Base-by-base conservation (phyloP, 2,329 filamentous ascomycete species). In the Emergomyces pasteurianus region DNA sequence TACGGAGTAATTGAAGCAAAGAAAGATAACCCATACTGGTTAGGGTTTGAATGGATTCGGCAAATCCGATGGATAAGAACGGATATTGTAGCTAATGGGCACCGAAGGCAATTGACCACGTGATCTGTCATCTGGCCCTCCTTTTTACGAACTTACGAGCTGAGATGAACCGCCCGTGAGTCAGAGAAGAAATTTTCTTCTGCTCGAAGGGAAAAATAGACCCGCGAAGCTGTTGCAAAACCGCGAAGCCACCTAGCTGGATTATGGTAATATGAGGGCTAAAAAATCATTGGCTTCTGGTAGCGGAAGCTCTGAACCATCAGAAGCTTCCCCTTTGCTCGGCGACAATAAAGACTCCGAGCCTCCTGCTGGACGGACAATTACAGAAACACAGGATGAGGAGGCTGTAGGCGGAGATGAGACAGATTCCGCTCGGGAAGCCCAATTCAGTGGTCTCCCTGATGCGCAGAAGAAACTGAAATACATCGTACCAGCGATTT, bases 401-500 rank as follows among this genome's bases (percentile, higher is more conserved):
- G 66, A 67, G 42, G 58, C 49, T 26, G 36, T n/a, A 26, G 58
- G 74, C 75, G 65, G 67, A 72, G 26, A 72, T 73, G 68, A 67
- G 54, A 72, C 46, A 23, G 73, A 72, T 60, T 59, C 64, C 49
- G 62, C 65, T 12, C 66, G 68, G 46, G 65, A 67, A 36, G 69
- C 66, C 58, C 71, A 77, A 62, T 76, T 74, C 62, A 69, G 78
- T 63, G 79, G 79, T 3, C 67, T 78, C 60, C 75, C 79, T 0
- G 79, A 81, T 63, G 75, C 81, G 6, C 77, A 72, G 63, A 77
- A 77, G 65, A 74, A 74, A 58, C 71, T 87, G 69, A 79, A 78
- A 60, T 82, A 81, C 65, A 82, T 87, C 60, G 72, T 86, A 40
- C 84, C 84, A 2, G 83, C 84, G 1, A 73, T 87, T 54, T 81